phyloP scores from a whole-genome alignment of 129 eudicot genomes.

The Centaurea solstitialis region DNA sequence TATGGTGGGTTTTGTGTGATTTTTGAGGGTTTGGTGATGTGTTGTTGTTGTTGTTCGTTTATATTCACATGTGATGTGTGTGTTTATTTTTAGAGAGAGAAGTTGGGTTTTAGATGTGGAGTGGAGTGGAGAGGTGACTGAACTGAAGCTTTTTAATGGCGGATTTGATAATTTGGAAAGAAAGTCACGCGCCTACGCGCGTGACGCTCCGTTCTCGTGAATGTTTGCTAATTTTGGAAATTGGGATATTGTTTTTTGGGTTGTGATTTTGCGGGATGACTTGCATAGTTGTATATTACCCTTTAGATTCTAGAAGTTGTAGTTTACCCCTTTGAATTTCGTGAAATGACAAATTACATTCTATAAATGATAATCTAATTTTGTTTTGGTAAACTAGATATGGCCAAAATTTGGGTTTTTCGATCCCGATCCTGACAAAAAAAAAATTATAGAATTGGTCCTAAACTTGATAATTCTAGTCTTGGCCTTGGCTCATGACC shows the following conservation, averaged over 20 bases:
- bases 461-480: not conserved
- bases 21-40: conserved; percentile 14
- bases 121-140: no score
- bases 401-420: no score
- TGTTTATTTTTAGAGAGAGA: conserved; percentile 12
- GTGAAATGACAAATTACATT: not conserved
- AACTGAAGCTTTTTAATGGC: conserved; percentile 11
- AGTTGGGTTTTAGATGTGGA: no score
- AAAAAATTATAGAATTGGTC: no score
- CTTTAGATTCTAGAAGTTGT: not conserved
- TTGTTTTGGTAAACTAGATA: no score
- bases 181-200: not conserved
- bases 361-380: not conserved
- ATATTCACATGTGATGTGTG: conserved; percentile 27
- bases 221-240: conserved; percentile 26
- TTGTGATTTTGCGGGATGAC: conserved; percentile 17
- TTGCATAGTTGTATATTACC: not conserved
- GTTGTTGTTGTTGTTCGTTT: conserved; percentile 26
- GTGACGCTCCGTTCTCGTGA: not conserved
- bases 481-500: no score
- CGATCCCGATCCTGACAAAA: no score
- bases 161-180: not conserved
- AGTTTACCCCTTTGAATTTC: not conserved
- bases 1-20: not conserved
- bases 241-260: not conserved